Evolutionary conservation across 495 filamentous ascomycete genomes (phyloP).

Genomic region (Penicillium bovifimosum): DNA sequence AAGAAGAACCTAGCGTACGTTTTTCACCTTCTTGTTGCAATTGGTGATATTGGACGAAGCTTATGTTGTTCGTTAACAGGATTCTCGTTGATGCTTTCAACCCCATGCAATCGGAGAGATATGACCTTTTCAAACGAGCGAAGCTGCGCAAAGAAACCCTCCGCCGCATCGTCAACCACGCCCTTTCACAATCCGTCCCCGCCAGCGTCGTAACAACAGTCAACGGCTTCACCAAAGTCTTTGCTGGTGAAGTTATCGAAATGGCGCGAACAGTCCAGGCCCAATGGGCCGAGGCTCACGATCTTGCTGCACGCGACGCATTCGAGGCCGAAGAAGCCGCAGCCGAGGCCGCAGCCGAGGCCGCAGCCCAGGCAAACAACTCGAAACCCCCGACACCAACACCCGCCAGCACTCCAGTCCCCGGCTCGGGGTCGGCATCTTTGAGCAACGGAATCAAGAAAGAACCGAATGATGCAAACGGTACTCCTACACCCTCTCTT

Average conservation of each 20-base stretch:
- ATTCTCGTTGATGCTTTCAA: slow-evolving; percentile 68
- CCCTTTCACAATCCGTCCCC: slow-evolving; percentile 81
- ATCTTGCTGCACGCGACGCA: slow-evolving; percentile 32
- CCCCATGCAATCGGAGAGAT: slow-evolving; percentile 62
- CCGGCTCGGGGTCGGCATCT: background rate
- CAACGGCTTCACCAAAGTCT: slow-evolving; percentile 76
- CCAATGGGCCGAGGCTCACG: slow-evolving; percentile 61
- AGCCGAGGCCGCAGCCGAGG: slow-evolving; percentile 38
- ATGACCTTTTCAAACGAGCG: slow-evolving; percentile 64
- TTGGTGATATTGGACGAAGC: slow-evolving; percentile 4
- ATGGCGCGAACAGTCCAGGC: slow-evolving; percentile 70
- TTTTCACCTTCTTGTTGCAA: background rate
- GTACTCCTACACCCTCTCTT: slow-evolving; percentile 14
- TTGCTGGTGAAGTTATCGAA: slow-evolving; percentile 78
- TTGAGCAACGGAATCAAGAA: slow-evolving; percentile 22
- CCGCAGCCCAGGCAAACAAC: slow-evolving; percentile 23
- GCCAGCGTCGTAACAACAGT: slow-evolving; percentile 72
- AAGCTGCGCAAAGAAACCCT: slow-evolving; percentile 61
- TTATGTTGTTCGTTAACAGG: slow-evolving; percentile 27
- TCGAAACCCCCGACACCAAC: slow-evolving; percentile 18
- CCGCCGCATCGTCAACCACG: slow-evolving; percentile 75
- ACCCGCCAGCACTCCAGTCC: slow-evolving; percentile 11
- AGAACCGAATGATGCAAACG: slow-evolving; percentile 16
- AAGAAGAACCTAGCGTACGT: slow-evolving; percentile 62
- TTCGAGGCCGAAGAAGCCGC: slow-evolving; percentile 31